A percentile compares a stretch with the other conserved stretches of the same genome.
phyloP scores from a whole-genome alignment of 495 filamentous ascomycete genomes.

The Saxophila tyrrhenica region DNA sequence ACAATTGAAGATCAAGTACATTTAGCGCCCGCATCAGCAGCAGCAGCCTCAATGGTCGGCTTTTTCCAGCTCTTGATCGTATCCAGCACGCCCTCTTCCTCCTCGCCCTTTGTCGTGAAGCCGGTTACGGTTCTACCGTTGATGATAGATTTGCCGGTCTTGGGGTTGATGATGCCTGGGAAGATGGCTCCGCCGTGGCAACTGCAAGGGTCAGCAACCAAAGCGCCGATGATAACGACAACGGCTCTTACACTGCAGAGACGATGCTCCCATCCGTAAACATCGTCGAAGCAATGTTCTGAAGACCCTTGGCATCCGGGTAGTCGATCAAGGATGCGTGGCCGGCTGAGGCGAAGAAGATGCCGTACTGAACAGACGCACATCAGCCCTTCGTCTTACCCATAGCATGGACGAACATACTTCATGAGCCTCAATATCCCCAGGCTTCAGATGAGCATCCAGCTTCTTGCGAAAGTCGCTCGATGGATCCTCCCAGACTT shows the following conservation, averaged over 20 bases:
- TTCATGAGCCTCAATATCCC: neutral
- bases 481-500: neutral
- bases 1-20: too few species aligned
- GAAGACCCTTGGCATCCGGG: slow-evolving; percentile 31
- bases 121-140: slow-evolving; percentile 35
- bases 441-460: neutral
- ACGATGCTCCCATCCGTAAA: slow-evolving; percentile 36
- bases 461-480: neutral
- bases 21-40: too few species aligned
- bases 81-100: slow-evolving; percentile 30
- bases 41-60: slow-evolving; percentile 35
- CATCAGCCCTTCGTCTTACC: neutral
- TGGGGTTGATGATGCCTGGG: slow-evolving; percentile 28
- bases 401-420: neutral
- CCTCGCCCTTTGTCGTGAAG: slow-evolving; percentile 36
- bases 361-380: slow-evolving; percentile 21
- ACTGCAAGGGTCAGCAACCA: too few species aligned
- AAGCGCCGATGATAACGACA: too few species aligned
- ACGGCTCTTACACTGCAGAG: slow-evolving; percentile 25
- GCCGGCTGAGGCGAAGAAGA: slow-evolving; percentile 39
- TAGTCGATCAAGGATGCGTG: slow-evolving; percentile 39
- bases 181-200: slow-evolving; percentile 38
- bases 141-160: slow-evolving; percentile 35
- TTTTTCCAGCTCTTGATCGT: slow-evolving; percentile 29
- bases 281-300: slow-evolving; percentile 31